Base-by-base conservation (phyloP, 495 filamentous ascomycete genomes). In the Neurospora sp. region DNA sequence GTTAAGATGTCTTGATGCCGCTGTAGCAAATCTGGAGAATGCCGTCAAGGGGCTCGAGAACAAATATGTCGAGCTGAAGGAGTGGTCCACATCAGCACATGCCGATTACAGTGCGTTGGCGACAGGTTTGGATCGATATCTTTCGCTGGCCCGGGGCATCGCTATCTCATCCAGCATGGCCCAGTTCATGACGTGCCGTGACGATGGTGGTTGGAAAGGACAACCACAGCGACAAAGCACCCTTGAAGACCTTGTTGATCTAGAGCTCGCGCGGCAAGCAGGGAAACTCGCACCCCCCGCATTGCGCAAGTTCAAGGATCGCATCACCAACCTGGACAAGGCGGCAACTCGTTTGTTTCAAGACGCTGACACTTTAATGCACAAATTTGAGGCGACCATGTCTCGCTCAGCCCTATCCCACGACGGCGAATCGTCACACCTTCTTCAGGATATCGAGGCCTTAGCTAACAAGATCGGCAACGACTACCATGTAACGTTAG, bases 391-490 rank as follows among this genome's bases (percentile, higher is more conserved):
- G 35, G 83, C 80, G 69, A 78, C 86, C 10, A 78, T 86, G 73
- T 83, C 81, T 44, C 83, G 82, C 6, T 84, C 83, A 22, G 79
- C 79, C 17, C 69, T 84, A 74, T 73, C 76, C 22, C 83, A 84
- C 69, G 76, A 74, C n/a, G 73, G 74, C 22, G 85, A 87, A 70
- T 75, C 85, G 14, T 73, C 73, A 20, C 84, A 86, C 71, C 81
- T 98, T 17, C 79, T 94, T 70, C 89, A 95, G 69, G 96, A 98
- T 78, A 93, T 99, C 48, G 90, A 94, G 78, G 90, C 92, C 0
- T 84, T 98, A 71, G 88, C 90, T 17, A 92, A 87, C 77, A 98
- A 97, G 82, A 90, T 99, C 73, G 88, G 89, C 20, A 92, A 92
- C 1, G 96, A 98, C 78, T 93, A 92, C 77, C 91, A 97, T 75